These are phyloP conservation scores for Pelargonium nanum DNA, from an alignment of 345 rosid genomes.

Conservation along the genomic window DNA sequence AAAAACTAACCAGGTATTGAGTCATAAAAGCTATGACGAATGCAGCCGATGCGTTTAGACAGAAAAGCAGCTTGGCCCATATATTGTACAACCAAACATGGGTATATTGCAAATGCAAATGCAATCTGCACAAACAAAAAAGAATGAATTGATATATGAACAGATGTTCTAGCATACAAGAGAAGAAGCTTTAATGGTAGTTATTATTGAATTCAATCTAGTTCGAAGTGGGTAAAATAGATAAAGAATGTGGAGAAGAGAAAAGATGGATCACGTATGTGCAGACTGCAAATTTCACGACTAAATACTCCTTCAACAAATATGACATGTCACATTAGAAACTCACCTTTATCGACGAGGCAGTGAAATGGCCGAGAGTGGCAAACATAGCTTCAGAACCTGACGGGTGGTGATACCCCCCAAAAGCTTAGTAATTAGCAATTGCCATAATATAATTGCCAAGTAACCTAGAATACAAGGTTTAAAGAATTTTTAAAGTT, in stretches of 20 bases:
- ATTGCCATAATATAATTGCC: neutral
- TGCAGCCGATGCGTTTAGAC: slow-evolving; percentile 14
- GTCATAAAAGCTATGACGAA: slow-evolving; percentile 17
- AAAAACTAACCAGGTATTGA: slow-evolving; percentile 25
- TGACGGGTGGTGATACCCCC: too few relatives aligned
- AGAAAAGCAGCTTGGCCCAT: slow-evolving; percentile 34
- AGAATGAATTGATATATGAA: too few relatives aligned
- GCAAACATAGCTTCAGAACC: slow-evolving; percentile 99
- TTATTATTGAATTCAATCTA: too few relatives aligned
- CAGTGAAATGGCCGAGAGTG: slow-evolving; percentile 47
- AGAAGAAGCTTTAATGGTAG: neutral
- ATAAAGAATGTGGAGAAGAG: neutral
- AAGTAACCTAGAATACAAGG: neutral
- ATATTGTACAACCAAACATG: slow-evolving; percentile 28
- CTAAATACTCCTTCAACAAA: neutral
- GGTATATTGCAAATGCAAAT: slow-evolving; percentile 19
- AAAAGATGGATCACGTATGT: neutral
- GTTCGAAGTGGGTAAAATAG: too few relatives aligned
- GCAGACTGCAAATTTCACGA: neutral
- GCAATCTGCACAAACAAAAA: slow-evolving; percentile 22
- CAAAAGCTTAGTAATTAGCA: neutral
- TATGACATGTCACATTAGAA: slow-evolving; percentile 13
- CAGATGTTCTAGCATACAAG: neutral
- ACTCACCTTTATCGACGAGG: neutral
- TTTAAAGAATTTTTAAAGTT: too few relatives aligned